Conservation (phyloP, 192 early-diverging fungal species). For the Backusella westeae region DNA sequence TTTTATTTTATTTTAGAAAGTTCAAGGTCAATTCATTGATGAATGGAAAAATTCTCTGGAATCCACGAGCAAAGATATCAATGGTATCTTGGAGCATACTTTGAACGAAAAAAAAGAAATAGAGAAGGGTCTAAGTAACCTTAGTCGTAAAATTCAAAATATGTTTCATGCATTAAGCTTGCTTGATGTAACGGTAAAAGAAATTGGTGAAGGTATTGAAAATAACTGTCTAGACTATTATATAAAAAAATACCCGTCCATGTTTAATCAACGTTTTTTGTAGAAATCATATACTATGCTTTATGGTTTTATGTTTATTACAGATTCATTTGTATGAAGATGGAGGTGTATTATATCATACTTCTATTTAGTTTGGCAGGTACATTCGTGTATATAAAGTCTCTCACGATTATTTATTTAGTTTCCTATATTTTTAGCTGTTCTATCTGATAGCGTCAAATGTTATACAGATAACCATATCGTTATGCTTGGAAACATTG, state of each 20-base stretch:
- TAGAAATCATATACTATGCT: not conserved
- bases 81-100: not conserved
- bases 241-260: not conserved
- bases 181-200: not conserved
- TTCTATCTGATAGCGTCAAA: too few relatives aligned
- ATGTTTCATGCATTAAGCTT: not conserved
- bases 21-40: not conserved
- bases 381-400: not conserved
- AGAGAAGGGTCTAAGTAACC: not conserved
- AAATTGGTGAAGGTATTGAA: not conserved
- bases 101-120: not conserved
- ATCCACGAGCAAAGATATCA: not conserved
- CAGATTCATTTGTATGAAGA: not conserved
- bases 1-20: not conserved
- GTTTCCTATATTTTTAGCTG: too few relatives aligned
- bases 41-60: not conserved
- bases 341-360: not conserved
- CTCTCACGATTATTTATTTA: not conserved
- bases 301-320: not conserved
- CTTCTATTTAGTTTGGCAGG: not conserved
- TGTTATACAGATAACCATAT: too few relatives aligned
- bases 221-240: not conserved
- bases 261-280: not conserved
- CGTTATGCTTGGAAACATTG: too few relatives aligned
- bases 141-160: not conserved